Base-by-base conservation (phyloP, 148 eudicot species). In the Mesembryanthemum crystallinum region DNA sequence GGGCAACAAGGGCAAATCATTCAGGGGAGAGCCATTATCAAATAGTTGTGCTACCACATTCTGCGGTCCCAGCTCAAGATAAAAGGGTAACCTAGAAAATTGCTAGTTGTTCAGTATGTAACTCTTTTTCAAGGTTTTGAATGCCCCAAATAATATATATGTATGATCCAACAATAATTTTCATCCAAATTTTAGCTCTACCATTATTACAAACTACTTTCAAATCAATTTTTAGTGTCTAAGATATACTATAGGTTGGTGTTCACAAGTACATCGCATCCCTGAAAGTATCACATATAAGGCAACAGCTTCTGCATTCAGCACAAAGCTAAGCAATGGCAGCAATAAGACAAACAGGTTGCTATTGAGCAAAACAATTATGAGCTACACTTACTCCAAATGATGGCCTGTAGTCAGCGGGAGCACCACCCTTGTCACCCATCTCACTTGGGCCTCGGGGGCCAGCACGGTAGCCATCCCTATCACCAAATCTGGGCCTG, bases 391-490 rank as follows among this genome's bases (percentile, higher is more conserved):
- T 81, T 49, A 81, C 83, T 20, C 91, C 86, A 72, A 91, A 94
- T 30, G 92, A 82, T 61, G 98, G 98, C 65, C 90, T 88, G 74
- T 76, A 94, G 70, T 89, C 92, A 54, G 95, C 91, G 3, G 97
- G 98, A 58, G 98, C 98, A 23, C 97, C 97, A 61, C 91, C 96
- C 73, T 94, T 94, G 61, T 94, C 98, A 75, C 92, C 97, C 15
- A 12, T 24, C 30, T 67, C 71, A 71, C 93, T 92, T 7, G 88
- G 89, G 20, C 93, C 88, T 70, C 93, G 87, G 10, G 92, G 87
- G 45, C 95, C 97, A 7, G 81, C 84, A 77, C 98, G 97, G 79
- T 94, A 91, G 0, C 88, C 91, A 28, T 90, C 98, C 25, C 97
- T 82, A 51, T 92, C 97, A 57, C 95, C 90, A 75, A 81, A 90